Base-by-base conservation (phyloP, 1,139 yeast genomes). In the Candida sanyaensis region DNA sequence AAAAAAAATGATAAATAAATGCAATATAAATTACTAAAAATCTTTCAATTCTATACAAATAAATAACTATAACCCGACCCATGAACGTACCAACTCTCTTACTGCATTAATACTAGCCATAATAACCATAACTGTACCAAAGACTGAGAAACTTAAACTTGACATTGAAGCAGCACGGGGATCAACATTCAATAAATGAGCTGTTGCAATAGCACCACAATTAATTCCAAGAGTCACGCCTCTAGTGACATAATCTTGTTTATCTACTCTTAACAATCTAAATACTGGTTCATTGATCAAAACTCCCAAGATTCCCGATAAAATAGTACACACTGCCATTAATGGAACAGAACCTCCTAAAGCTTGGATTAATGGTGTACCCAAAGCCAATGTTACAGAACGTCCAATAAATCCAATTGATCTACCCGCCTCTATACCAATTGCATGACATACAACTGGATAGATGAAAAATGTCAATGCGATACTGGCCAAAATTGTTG, bases 131-230 rank as follows among this genome's bases (percentile, higher is more conserved):
- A 83, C 65, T 0, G 92, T 83, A 11, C 95, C 96, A 61, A 81
- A 88, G 21, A 85, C 63, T 29, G 85, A 83, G 64, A 88, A 88
- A 54, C 88, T 78, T 58, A 88, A 73, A 7, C 87, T 79, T 50
- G 89, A 81, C 76, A 88, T 81, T 6, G 91, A 88, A 1, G 92
- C 92, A 17, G 95, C 93, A 54, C 95, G 70, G 5, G 95, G 89
- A 58, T 87, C 92, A 32, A 77, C 75, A 29, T 78, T 80, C 32
- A 88, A 65, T 44, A 88, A 67, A 62, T 86, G 87, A 0, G 93
- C 93, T 3, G 95, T 86, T 1, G 91, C 90, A 45, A 88, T 85
- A 1, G 96, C 96, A 5, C 92, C 89, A 58, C 92, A 85, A 59
- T 85, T 86, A 44, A 86, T 78, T 2, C 96, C 96, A 46, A 87